These are phyloP conservation scores for Cladosporium sp. DNA, from an alignment of 2,329 filamentous ascomycete genomes.

Conservation along the genomic window DNA sequence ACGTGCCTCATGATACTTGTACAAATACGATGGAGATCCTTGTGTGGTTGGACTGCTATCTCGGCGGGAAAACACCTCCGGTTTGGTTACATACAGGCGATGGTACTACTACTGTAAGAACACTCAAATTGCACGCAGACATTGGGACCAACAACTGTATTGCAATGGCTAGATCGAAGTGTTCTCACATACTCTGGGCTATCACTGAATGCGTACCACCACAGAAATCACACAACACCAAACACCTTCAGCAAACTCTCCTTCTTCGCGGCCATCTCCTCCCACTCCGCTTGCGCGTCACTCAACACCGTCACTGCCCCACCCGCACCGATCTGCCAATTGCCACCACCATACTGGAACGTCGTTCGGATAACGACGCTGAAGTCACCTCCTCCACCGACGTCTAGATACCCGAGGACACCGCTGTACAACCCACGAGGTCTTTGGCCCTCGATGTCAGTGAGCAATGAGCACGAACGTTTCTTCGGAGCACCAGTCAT, in stretches of 20 bases:
- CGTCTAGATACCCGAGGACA: slow-evolving; percentile 86
- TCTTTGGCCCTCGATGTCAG: slow-evolving; percentile 63
- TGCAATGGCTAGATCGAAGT: not conserved
- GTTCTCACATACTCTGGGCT: not conserved
- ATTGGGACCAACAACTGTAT: not conserved
- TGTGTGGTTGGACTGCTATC: not conserved
- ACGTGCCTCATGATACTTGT: not conserved
- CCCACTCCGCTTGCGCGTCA: slow-evolving; percentile 75
- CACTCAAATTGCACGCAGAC: not conserved
- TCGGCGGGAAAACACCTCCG: not conserved
- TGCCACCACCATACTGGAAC: slow-evolving; percentile 66
- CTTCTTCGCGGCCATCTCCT: slow-evolving; percentile 72
- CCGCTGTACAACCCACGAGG: slow-evolving; percentile 82
- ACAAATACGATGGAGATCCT: not conserved
- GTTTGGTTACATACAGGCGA: not conserved
- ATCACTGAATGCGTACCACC: not conserved
- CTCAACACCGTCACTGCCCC: slow-evolving; percentile 88
- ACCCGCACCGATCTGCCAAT: slow-evolving; percentile 84
- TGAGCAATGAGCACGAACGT: slow-evolving; percentile 81
- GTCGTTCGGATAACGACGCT: slow-evolving; percentile 87
- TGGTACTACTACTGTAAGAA: not conserved
- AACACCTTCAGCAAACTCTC: slow-evolving; percentile 33
- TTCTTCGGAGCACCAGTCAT: slow-evolving; percentile 98
- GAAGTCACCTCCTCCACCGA: slow-evolving; percentile 83
- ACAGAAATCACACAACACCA: not conserved